These are phyloP conservation scores for Celoporthe dispersa DNA, from an alignment of 2,329 filamentous ascomycete species.

Conservation along the genomic window DNA sequence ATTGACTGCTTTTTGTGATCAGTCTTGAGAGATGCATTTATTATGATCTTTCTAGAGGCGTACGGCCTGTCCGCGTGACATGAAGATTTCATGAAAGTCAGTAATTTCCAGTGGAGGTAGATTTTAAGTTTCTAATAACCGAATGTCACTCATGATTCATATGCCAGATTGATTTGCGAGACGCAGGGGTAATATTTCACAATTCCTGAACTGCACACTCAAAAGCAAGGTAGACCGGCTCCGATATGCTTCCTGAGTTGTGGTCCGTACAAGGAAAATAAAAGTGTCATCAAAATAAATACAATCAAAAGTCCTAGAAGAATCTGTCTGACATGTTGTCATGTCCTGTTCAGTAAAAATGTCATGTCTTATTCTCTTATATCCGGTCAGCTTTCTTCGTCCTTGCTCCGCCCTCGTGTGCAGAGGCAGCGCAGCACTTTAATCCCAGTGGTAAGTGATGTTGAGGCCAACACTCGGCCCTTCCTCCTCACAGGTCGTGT, in stretches of 20 bases:
- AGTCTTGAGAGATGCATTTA: too few relatives aligned
- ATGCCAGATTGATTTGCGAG: neutral
- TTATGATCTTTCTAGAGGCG: too few relatives aligned
- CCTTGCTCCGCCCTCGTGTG: too few relatives aligned
- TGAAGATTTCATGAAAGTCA: too few relatives aligned
- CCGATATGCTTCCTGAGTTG: neutral
- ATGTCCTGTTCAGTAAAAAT: neutral
- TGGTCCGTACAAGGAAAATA: neutral
- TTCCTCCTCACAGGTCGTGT: constrained; percentile 20
- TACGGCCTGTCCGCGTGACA: too few relatives aligned
- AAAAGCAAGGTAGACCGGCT: neutral
- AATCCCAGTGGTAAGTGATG: constrained; percentile 10
- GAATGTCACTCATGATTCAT: neutral
- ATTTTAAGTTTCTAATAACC: too few relatives aligned
- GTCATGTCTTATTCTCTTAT: too few relatives aligned
- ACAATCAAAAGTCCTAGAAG: neutral
- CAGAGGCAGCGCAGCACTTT: neutral
- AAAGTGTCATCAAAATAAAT: neutral
- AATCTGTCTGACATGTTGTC: neutral
- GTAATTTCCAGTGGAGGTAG: too few relatives aligned
- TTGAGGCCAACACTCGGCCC: constrained; percentile 16
- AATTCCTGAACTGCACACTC: neutral
- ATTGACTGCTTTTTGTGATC: too few relatives aligned
- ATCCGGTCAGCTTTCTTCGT: too few relatives aligned
- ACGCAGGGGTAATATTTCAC: neutral